A percentile compares a stretch with the other conserved stretches of the same genome.
These are phyloP conservation scores for Imleria badia DNA, from an alignment of 768 basidiomycete genomes.

Conservation along the genomic window DNA sequence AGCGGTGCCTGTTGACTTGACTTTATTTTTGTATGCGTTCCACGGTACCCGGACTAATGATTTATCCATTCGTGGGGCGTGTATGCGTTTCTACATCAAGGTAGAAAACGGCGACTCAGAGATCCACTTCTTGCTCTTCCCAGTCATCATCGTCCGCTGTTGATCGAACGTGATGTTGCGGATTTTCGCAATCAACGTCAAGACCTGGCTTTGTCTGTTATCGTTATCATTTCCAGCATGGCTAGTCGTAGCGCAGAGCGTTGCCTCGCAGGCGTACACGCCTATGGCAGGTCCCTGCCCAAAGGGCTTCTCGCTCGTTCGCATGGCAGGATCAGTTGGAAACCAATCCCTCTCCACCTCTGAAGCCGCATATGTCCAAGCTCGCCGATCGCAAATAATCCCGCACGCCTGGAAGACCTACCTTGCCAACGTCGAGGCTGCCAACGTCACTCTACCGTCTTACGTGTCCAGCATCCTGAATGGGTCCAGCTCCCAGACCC, in stretches of 20 bases:
- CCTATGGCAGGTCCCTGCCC: conserved; percentile 23
- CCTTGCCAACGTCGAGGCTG: conserved; percentile 37
- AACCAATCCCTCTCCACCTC: conserved; percentile 35
- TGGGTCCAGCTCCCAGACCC: conserved; percentile 22
- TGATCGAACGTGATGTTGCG: background rate
- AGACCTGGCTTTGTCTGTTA: conserved; percentile 14
- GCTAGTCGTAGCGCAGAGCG: conserved; percentile 20
- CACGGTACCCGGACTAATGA: too few species aligned
- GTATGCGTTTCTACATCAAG: too few species aligned
- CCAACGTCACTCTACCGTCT: conserved; percentile 28
- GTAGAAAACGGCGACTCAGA: too few species aligned
- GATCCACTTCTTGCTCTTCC: too few species aligned
- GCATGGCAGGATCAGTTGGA: conserved; percentile 23
- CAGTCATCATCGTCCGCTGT: too few species aligned
- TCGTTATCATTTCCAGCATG: background rate
- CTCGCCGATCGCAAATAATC: conserved; percentile 35
- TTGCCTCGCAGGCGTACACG: conserved; percentile 27
- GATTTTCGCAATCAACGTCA: background rate
- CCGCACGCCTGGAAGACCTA: conserved; percentile 42
- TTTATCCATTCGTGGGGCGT: too few species aligned
- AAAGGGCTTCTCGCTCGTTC: conserved; percentile 27
- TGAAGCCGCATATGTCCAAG: conserved; percentile 38
- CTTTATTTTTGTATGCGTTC: too few species aligned
- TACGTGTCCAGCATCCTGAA: conserved; percentile 37
- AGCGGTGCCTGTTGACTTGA: too few species aligned